Evolutionary conservation across 208 protist species (phyloP).

Genomic region (Crithidia expoeki): DNA sequence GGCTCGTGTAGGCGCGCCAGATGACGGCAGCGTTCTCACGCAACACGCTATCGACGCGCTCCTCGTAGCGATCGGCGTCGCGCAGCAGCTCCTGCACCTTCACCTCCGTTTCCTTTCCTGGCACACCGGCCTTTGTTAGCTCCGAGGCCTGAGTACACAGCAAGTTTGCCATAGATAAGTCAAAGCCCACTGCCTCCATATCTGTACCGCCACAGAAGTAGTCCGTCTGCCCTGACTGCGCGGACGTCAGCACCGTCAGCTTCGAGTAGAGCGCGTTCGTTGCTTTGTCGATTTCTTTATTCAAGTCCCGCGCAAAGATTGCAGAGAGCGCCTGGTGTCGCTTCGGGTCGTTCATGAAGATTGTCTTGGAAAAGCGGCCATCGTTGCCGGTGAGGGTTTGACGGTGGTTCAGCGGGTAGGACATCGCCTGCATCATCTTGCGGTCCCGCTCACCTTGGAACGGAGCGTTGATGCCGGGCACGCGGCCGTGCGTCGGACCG

Average conservation of each 20-base stretch:
- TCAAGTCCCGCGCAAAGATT: conserved; percentile 68
- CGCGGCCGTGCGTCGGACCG: conserved; percentile 64
- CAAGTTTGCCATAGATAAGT: conserved; percentile 63
- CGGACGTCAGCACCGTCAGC: conserved; percentile 84
- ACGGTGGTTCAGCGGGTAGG: conserved; percentile 70
- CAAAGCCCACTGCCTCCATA: conserved; percentile 67
- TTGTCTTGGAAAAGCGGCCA: conserved; percentile 86
- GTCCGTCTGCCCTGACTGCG: conserved; percentile 89
- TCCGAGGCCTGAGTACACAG: conserved; percentile 37
- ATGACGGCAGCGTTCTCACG: conserved; percentile 84
- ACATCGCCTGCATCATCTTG: conserved; percentile 93
- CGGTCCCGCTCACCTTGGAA: conserved; percentile 87
- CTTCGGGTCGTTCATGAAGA: conserved; percentile 88
- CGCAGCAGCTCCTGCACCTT: conserved; percentile 57
- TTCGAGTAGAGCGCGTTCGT: conserved; percentile 90
- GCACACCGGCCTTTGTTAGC: conserved; percentile 8
- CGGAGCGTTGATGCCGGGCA: conserved; percentile 86
- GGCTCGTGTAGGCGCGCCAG: conserved; percentile 79
- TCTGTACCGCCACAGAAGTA: conserved; percentile 88
- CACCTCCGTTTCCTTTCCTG: conserved; percentile 23
- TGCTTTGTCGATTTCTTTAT: conserved; percentile 66
- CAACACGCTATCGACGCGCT: conserved; percentile 74
- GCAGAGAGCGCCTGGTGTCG: conserved; percentile 78
- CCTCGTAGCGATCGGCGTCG: conserved; percentile 76
- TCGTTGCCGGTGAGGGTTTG: conserved; percentile 83